These are phyloP conservation scores for Mycena epipterygia DNA, from an alignment of 768 basidiomycete species.

Conservation along the genomic window DNA sequence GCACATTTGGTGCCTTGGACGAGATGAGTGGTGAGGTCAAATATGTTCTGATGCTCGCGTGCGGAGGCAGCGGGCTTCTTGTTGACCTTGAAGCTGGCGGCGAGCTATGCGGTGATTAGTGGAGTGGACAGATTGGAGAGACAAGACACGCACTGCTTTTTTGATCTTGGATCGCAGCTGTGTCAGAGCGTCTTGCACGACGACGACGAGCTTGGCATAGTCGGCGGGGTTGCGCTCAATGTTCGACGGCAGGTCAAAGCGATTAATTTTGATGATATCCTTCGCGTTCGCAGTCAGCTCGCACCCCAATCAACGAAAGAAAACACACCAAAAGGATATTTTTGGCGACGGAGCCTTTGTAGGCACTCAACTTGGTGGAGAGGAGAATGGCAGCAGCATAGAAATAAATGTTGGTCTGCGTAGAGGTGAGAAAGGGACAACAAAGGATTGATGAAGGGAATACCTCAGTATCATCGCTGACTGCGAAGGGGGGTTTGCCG, in stretches of 20 bases:
- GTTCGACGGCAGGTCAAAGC: not conserved
- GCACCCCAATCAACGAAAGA: not conserved
- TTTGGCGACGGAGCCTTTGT: conserved; percentile 1
- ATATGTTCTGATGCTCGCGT: conserved; percentile 8
- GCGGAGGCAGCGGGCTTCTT: conserved; percentile 2
- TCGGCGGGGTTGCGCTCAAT: conserved; percentile 6
- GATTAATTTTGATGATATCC: conserved; percentile 1
- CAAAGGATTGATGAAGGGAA: not conserved
- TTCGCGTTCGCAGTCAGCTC: not conserved
- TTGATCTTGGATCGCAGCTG: conserved; percentile 15
- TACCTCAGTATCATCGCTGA: too few species aligned
- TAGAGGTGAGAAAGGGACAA: not conserved
- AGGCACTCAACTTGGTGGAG: conserved; percentile 3
- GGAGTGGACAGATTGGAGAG: not conserved
- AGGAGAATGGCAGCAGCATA: conserved; percentile 9
- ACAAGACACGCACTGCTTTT: conserved; percentile 4
- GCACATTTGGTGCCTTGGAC: conserved; percentile 12
- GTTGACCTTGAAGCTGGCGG: conserved; percentile 12
- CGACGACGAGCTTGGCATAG: not conserved
- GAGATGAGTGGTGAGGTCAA: not conserved
- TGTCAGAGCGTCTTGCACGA: not conserved
- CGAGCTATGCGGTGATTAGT: not conserved
- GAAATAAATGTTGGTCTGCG: not conserved
- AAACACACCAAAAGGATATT: not conserved
- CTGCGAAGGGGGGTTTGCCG: not conserved